Conservation (phyloP, 1,139 yeast genomes). For the Kluyveromyces sp. region DNA sequence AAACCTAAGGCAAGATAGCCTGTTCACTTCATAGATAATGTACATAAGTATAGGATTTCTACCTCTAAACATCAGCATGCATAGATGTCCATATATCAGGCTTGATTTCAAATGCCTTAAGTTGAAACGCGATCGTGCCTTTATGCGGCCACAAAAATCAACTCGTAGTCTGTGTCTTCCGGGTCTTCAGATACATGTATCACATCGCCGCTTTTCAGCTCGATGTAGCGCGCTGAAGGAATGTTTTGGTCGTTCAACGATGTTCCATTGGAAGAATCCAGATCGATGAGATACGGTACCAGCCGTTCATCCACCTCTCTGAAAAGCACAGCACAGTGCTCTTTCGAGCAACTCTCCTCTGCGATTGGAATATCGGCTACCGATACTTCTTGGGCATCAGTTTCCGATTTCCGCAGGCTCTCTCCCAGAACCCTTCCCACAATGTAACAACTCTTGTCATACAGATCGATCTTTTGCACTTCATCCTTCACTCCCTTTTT, state of each 20-base stretch:
- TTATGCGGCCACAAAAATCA: conserved; percentile 18
- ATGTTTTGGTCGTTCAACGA: conserved; percentile 40
- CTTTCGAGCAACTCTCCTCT: conserved; percentile 42
- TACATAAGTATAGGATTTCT: background rate
- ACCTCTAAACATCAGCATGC: background rate
- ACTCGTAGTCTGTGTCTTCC: conserved; percentile 28
- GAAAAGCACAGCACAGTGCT: conserved; percentile 54
- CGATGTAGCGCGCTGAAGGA: conserved; percentile 43
- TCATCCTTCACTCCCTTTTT: conserved; percentile 5
- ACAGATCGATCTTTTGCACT: conserved; percentile 15
- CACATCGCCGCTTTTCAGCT: conserved; percentile 43
- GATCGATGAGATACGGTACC: conserved; percentile 44
- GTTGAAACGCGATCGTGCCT: too few species aligned
- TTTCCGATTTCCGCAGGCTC: conserved; percentile 7
- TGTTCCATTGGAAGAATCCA: conserved; percentile 51
- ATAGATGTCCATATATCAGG: background rate
- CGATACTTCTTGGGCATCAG: conserved; percentile 30
- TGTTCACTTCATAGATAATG: background rate
- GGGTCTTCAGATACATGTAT: conserved; percentile 39
- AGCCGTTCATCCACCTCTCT: conserved; percentile 26
- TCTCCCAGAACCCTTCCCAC: conserved; percentile 37
- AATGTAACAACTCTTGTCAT: conserved; percentile 33
- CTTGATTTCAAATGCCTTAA: too few species aligned
- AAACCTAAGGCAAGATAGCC: background rate
- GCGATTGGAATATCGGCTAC: conserved; percentile 41